phyloP scores from a whole-genome alignment of 768 basidiomycete species.

The Suillus cothurnatus region DNA sequence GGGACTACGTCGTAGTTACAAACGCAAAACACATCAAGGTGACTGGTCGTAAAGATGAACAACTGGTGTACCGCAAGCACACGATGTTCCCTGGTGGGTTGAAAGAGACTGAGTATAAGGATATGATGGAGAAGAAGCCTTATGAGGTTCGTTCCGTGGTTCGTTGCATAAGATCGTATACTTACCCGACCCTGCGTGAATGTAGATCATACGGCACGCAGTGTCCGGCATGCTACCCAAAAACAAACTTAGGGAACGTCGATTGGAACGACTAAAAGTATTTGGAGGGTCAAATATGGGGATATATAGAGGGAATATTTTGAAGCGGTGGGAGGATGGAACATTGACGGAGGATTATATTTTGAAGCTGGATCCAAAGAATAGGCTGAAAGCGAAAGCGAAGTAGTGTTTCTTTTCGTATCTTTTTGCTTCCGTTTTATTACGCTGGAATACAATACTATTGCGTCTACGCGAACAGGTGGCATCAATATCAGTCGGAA shows the following conservation, averaged over 20 bases:
- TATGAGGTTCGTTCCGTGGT: conserved; percentile 64
- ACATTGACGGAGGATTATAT: conserved; percentile 51
- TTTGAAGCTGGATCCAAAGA: conserved; percentile 27
- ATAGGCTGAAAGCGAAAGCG: conserved; percentile 18
- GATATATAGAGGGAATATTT: conserved; percentile 71
- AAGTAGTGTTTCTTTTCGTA: conserved; percentile 16
- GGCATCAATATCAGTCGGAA: background rate
- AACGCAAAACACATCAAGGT: conserved; percentile 83
- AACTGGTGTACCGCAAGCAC: conserved; percentile 87
- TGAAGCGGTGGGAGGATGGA: conserved; percentile 85
- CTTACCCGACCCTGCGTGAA: conserved; percentile 1
- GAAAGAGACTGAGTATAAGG: conserved; percentile 85
- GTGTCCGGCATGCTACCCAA: conserved; percentile 99
- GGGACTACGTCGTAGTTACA: conserved; percentile 97
- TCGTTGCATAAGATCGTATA: background rate
- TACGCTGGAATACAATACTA: conserved; percentile 7
- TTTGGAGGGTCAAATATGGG: conserved; percentile 83
- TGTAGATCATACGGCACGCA: conserved; percentile 90
- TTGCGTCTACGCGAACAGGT: background rate
- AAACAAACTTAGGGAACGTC: conserved; percentile 89
- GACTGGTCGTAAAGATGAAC: conserved; percentile 86
- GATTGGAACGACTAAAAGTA: conserved; percentile 86
- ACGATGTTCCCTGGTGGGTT: conserved; percentile 92
- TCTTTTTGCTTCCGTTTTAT: conserved; percentile 8
- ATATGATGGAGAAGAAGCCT: conserved; percentile 83